Base-by-base conservation (phyloP, 78 protist species). In the Acrasis kona region DNA sequence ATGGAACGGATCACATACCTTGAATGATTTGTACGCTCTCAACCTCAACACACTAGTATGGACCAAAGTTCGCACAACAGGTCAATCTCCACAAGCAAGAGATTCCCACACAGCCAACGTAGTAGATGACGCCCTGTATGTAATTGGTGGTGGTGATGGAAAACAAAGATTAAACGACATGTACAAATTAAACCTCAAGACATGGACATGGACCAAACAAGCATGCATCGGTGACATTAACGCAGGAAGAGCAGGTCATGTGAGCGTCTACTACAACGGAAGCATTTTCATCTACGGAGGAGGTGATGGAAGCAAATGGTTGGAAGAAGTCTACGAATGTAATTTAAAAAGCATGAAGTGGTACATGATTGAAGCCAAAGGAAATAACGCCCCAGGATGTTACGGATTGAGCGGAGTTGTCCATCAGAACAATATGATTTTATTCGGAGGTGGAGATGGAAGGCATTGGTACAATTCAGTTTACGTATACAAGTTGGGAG, bases 251-350 rank as follows among this genome's bases (percentile, higher is more conserved):
- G 81, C 57, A 5, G 57, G 81, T 40, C 81, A 77, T 39, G 30
- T 36, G 3, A 30, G 74, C 28, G 74, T 77, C 2, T 41, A 39
- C 27, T 32, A 30, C 27, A 12, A 72, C 64, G 50, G 57, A 66
- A 76, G 4, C 68, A 5, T 77, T 34, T 7, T 77, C 12, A 35
- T 77, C 28, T 77, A 67, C 10, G 81, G 81, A 6, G 81, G 81
- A 50, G 61, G 61, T 50, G 61, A 50, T 50, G 61, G 61, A n/a
- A n/a, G 19, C 61, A 50, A 50, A 50, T 50, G 61, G 61, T 19
- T n/a, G 19, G 61, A 50, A n/a, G 61, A 50, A n/a, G 19, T 50
- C 19, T 50, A 50, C 19, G 61, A 50, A 50, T 19, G 19, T 50
- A 19, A 50, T 50, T 50, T 50, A 50, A 19, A 19, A 19, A 19